Base-by-base conservation (phyloP, 768 basidiomycete genomes). In the Dioszegia hungarica region DNA sequence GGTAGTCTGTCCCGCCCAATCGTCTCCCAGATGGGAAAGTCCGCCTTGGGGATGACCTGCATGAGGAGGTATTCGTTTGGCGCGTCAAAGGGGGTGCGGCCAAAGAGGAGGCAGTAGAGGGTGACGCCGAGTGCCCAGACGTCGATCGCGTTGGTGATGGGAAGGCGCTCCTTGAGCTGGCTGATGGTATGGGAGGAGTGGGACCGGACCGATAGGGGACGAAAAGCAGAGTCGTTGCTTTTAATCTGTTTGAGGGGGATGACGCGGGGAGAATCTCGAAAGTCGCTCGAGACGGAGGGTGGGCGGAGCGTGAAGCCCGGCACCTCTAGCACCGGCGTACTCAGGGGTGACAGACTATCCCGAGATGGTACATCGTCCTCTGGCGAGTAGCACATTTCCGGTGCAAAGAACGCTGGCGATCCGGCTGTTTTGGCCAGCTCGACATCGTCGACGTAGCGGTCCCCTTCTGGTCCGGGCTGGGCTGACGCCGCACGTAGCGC, bases 91-190 rank as follows among this genome's bases (percentile, higher is more conserved):
- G 94, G 94, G 1, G 87, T 83, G 54, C 79, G 79, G 10, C 91
- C 95, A 63, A 94, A 97, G 1, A 98, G 81, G 43, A 98, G 82
- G 72, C 92, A 94, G 77, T 90, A 98, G 4, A 97, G 80, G 1
- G 95, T 99, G 28, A 97, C 88, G 22, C 95, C 95, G 2, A 99
- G 82, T 0, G 95, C 94, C 95, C 95, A 99, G 31, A 99, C 84
- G 70, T 99, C 95, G 72, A 98, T 94, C 3, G 90, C 86, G 74
- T 92, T 90, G 37, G 90, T 90, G 49, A 95, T 87, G 2, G 82
- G 81, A 25, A 75, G 69, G 20, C 31, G 52, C 40, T 66, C 53
- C 34, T 45, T 48, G 4, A 20, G n/a, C 25, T 49, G 54, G 12
- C 57, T 50, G 10, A 65, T 45, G 10, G 63, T 61, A 17, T 50